A percentile compares a stretch with the other conserved stretches of the same genome.
Evolutionary conservation across 1,284 basidiomycete genomes (phyloP).

Genomic region (Uromyces viciae-fabae): DNA sequence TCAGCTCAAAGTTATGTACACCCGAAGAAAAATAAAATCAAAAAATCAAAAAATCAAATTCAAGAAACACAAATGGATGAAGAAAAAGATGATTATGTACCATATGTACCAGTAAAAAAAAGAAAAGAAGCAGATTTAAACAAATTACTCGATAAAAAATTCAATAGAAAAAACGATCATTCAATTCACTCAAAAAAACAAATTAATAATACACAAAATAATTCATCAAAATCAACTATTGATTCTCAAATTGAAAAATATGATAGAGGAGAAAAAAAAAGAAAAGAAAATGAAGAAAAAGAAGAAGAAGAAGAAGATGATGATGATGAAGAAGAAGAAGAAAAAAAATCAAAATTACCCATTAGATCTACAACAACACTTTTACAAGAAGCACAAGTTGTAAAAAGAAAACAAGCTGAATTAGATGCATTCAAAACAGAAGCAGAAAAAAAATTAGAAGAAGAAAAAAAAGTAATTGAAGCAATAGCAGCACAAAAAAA

Average conservation of each 20-base stretch:
- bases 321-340: conserved; percentile 23
- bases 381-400: conserved; percentile 84
- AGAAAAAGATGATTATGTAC: conserved; percentile 38
- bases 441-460: conserved; percentile 76
- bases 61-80: neutral
- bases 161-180: conserved; percentile 9
- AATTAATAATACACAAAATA: neutral
- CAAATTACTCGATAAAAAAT: conserved; percentile 31
- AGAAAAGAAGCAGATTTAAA: conserved; percentile 27
- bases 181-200: neutral
- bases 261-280: neutral
- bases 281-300: neutral
- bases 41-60: too few relatives aligned
- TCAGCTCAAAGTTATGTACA: too few relatives aligned
- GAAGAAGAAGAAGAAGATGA: conserved; percentile 7
- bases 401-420: conserved; percentile 71
- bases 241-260: too few relatives aligned
- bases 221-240: neutral
- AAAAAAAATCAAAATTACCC: conserved; percentile 16
- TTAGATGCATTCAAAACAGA: conserved; percentile 41
- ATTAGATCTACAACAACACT: conserved; percentile 60
- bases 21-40: too few relatives aligned
- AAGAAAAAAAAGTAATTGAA: conserved; percentile 81
- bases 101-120: conserved; percentile 40
- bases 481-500: conserved; percentile 77